A percentile compares a stretch with the other conserved stretches of the same genome.
Conservation (phyloP, 1,139 yeast species). For the Debaryomyces sp. region DNA sequence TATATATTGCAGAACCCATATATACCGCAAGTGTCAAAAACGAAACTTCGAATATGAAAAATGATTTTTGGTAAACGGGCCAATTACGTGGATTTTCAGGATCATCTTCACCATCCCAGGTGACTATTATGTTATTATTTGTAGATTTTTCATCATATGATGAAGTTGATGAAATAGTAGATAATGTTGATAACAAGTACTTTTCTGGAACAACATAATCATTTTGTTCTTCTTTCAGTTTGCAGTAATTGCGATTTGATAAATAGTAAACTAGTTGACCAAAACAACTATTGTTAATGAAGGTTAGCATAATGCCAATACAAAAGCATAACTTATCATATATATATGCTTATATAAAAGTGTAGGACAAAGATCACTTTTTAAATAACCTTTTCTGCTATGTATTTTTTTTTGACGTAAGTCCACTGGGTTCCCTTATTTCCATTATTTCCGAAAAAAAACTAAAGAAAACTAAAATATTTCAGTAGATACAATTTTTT, state of each 20-base stretch:
- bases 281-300: slow-evolving; percentile 31
- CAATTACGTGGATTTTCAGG: slow-evolving; percentile 64
- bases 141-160: background rate
- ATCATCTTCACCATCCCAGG: slow-evolving; percentile 55
- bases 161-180: background rate
- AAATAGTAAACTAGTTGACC: slow-evolving; percentile 32
- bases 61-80: slow-evolving; percentile 40
- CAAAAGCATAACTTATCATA: too few species aligned
- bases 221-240: slow-evolving; percentile 30
- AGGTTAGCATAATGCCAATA: slow-evolving; percentile 8
- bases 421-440: background rate
- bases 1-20: slow-evolving; percentile 62
- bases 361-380: background rate
- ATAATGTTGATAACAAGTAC: slow-evolving; percentile 18
- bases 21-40: slow-evolving; percentile 56
- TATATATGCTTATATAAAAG: background rate
- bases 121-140: slow-evolving; percentile 18
- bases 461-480: too few species aligned
- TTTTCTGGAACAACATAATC: slow-evolving; percentile 33
- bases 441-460: background rate
- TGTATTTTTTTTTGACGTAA: background rate
- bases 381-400: background rate
- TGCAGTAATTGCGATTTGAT: slow-evolving; percentile 27
- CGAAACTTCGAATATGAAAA: slow-evolving; percentile 43
- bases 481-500: too few species aligned